Conservation (phyloP, 768 basidiomycete genomes). For the Podaxis mareebaensis region DNA sequence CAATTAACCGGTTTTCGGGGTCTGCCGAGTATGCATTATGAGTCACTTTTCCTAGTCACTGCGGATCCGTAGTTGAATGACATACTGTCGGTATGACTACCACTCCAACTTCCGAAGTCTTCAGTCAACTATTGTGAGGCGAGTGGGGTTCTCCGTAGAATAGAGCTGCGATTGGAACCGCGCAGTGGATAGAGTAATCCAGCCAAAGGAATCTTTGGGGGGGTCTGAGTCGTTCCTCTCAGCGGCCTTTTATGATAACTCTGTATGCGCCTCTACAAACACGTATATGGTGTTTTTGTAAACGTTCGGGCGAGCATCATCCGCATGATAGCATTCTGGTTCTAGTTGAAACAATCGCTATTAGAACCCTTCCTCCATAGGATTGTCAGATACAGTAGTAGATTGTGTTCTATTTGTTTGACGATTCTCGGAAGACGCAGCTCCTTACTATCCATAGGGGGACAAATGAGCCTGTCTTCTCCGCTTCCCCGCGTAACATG, state of each 20-base stretch:
- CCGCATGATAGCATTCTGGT: too few species aligned
- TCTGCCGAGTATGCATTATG: constrained; percentile 5
- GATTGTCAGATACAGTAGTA: too few species aligned
- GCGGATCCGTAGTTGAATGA: constrained; percentile 11
- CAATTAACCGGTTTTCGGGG: background rate
- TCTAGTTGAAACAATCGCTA: too few species aligned
- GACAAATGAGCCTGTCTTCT: background rate
- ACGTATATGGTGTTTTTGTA: too few species aligned
- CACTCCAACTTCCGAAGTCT: background rate
- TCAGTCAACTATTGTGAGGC: background rate
- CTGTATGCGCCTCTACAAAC: too few species aligned
- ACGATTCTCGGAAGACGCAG: too few species aligned
- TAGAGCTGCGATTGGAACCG: background rate
- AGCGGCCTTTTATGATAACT: background rate
- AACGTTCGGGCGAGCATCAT: too few species aligned
- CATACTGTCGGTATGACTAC: background rate
- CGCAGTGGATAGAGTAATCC: background rate
- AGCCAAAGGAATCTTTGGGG: background rate
- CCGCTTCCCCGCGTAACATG: background rate
- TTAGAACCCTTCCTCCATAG: too few species aligned
- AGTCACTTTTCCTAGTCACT: constrained; percentile 13
- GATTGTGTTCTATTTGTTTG: too few species aligned
- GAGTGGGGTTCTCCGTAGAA: background rate
- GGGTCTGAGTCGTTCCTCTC: background rate
- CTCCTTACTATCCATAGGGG: background rate